These are phyloP conservation scores for Apophysomyces variabilis DNA, from an alignment of 371 early-diverging fungal genomes.

Conservation along the genomic window DNA sequence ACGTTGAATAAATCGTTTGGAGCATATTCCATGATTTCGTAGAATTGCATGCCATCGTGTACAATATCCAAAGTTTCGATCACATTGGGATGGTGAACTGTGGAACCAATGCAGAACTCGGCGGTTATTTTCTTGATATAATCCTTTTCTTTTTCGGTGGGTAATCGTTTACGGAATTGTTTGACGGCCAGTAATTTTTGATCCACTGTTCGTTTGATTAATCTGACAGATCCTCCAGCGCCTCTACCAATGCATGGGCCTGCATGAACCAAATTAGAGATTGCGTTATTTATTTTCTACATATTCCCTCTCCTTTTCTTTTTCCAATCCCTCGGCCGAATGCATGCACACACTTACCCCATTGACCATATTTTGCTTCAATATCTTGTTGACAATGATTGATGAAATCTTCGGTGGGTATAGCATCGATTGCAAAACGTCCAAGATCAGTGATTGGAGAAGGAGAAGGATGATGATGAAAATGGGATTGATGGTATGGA, in stretches of 20 bases:
- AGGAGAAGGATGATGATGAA: slow-evolving; percentile 26
- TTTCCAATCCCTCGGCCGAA: background rate
- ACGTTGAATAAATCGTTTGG: slow-evolving; percentile 77
- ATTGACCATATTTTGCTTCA: slow-evolving; percentile 43
- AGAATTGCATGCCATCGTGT: slow-evolving; percentile 60
- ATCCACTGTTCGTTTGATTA: slow-evolving; percentile 55
- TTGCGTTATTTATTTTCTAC: background rate
- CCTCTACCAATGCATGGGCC: slow-evolving; percentile 74
- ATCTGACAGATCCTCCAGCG: slow-evolving; percentile 75
- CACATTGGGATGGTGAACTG: slow-evolving; percentile 84
- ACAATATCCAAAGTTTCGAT: slow-evolving; percentile 86
- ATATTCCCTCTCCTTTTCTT: background rate
- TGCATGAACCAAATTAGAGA: slow-evolving; percentile 15
- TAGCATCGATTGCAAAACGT: background rate
- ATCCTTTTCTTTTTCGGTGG: slow-evolving; percentile 75
- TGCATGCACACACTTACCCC: slow-evolving; percentile 31
- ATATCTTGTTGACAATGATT: slow-evolving; percentile 46
- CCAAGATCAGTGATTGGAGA: background rate
- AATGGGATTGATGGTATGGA: slow-evolving; percentile 42
- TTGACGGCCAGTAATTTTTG: slow-evolving; percentile 75
- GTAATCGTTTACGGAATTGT: slow-evolving; percentile 74
- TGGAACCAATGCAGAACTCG: slow-evolving; percentile 85
- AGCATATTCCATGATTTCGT: slow-evolving; percentile 84
- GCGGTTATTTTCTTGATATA: slow-evolving; percentile 83
- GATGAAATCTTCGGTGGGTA: slow-evolving; percentile 15